Percentiles rank a stretch among this genome's conserved stretches.
Evolutionary conservation across 2,329 filamentous ascomycete species (phyloP).

Genomic region (Decorospora gaudefroyi): DNA sequence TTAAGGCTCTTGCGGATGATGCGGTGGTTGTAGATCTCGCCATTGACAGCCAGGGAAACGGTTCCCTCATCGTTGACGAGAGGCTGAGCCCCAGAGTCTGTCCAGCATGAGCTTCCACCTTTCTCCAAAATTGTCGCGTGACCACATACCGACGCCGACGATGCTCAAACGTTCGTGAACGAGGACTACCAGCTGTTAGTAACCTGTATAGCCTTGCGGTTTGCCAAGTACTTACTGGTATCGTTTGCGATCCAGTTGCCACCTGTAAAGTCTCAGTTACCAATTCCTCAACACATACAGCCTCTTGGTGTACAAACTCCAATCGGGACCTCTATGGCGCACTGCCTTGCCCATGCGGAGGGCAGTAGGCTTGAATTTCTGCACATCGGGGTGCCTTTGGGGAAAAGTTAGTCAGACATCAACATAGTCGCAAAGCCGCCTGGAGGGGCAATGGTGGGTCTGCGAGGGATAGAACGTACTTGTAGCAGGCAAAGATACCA

Average conservation of each 20-base stretch:
- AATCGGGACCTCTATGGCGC: slow-evolving; percentile 89
- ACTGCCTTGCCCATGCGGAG: slow-evolving; percentile 89
- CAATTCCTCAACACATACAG: slow-evolving; percentile 36
- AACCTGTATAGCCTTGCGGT: slow-evolving; percentile 12
- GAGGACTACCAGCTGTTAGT: slow-evolving; percentile 60
- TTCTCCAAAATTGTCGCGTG: slow-evolving; percentile 31
- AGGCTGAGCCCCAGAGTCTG: slow-evolving; percentile 94
- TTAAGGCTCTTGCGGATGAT: slow-evolving; percentile 86
- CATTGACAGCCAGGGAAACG: slow-evolving; percentile 94
- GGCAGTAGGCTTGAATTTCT: slow-evolving; percentile 94
- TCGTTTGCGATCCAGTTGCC: slow-evolving; percentile 88
- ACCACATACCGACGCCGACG: slow-evolving; percentile 81
- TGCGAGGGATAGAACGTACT: slow-evolving; percentile 56
- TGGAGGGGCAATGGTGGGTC: slow-evolving; percentile 31
- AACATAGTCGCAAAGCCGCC: slow-evolving; percentile 19
- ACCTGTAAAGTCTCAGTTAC: slow-evolving; percentile 59
- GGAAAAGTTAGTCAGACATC: slow-evolving; percentile 38
- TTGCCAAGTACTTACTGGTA: slow-evolving; percentile 67
- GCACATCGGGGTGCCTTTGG: slow-evolving; percentile 81
- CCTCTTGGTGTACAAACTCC: slow-evolving; percentile 71
- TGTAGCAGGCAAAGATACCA: slow-evolving; percentile 95
- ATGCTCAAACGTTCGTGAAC: slow-evolving; percentile 98
- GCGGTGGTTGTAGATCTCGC: slow-evolving; percentile 99
- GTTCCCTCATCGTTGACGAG: slow-evolving; percentile 87
- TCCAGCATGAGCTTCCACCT: slow-evolving; percentile 25